Evolutionary conservation across 2,329 filamentous ascomycete species (phyloP), one percentile per base, ranked within the genome.

Genomic region (Stagonosporopsis vannaccii): DNA sequence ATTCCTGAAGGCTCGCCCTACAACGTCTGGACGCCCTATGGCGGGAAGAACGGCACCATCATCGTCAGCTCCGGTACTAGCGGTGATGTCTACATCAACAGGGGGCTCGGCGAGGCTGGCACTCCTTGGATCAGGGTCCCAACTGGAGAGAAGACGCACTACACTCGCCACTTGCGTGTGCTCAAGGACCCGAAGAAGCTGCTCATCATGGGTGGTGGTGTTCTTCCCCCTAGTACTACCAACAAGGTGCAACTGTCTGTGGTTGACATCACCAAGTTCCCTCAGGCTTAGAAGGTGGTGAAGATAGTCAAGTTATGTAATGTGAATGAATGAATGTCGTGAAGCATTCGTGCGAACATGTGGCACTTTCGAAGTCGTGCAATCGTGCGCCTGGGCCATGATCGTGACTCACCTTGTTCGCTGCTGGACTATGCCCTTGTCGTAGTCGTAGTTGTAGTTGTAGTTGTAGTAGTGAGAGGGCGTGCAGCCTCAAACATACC

Each of bases 31-130:
- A 82, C 76, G 6, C 72, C 79, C 0, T 77, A 77, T 17, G 74
- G 75, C 4, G 82, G 82, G 12, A 77, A 77, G 19, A 74, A 79
- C 49, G 83, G 82, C 1, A 84, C 81, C 1, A 78, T 85, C 46
- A 79, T 83, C 11, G 81, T 81, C 9, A 77, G 70, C 30, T 76
- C 72, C 13, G 77, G 78, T 9, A 77, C 71, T 5, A 61, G 72
- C 17, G 62, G 70, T 6, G 73, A 80, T 26, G 68, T 84, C 7
- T 84, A 79, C 62, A 66, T 83, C 35, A 84, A 84, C 63, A 74
- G 75, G 53, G 72, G 72, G 9, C 70, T 82, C 17, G 81, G 79
- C 6, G 69, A 76, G 25, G 78, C 77, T 4, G 52, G 58, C 6
- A 47, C 53, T 5, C 61, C 69, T 6, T 84, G 82, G 82, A 76